Percentiles rank a stretch among this genome's conserved stretches.
Evolutionary conservation across 495 filamentous ascomycete species (phyloP).

Genomic region (Jackrogersella minutella): DNA sequence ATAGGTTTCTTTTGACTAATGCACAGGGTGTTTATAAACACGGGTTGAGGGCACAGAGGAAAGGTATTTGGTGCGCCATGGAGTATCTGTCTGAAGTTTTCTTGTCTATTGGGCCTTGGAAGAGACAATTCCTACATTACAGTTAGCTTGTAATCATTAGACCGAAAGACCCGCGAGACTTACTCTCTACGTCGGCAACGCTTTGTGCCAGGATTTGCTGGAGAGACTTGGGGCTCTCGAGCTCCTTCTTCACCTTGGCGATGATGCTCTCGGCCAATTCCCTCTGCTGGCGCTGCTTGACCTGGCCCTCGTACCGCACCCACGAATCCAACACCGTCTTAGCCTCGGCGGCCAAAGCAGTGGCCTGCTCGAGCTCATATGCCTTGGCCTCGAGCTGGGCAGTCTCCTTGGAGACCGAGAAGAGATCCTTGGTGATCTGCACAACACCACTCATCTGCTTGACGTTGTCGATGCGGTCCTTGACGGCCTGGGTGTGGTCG

Average conservation of each 20-base stretch:
- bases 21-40: conserved; percentile 51
- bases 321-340: conserved; percentile 96
- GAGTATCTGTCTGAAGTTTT: conserved; percentile 49
- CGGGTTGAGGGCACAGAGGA: conserved; percentile 52
- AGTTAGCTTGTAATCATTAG: conserved; percentile 36
- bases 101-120: conserved; percentile 62
- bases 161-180: conserved; percentile 48
- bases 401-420: conserved; percentile 99
- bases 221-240: conserved; percentile 94
- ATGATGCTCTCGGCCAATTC: conserved; percentile 94
- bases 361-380: conserved; percentile 96
- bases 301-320: conserved; percentile 97
- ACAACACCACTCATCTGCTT: conserved; percentile 91
- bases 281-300: conserved; percentile 96
- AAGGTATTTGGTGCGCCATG: conserved; percentile 47
- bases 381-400: conserved; percentile 93
- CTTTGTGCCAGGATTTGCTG: conserved; percentile 97
- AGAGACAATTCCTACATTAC: conserved; percentile 57
- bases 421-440: conserved; percentile 94
- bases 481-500: conserved; percentile 94
- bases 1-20: conserved; percentile 48
- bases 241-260: conserved; percentile 95
- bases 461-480: conserved; percentile 90
- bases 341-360: conserved; percentile 86
- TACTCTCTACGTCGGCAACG: conserved; percentile 95